Percentiles rank a stretch among this genome's conserved stretches.
phyloP scores from a whole-genome alignment of 108 stramenopile genomes.

The Nitzschia inconspicua region DNA sequence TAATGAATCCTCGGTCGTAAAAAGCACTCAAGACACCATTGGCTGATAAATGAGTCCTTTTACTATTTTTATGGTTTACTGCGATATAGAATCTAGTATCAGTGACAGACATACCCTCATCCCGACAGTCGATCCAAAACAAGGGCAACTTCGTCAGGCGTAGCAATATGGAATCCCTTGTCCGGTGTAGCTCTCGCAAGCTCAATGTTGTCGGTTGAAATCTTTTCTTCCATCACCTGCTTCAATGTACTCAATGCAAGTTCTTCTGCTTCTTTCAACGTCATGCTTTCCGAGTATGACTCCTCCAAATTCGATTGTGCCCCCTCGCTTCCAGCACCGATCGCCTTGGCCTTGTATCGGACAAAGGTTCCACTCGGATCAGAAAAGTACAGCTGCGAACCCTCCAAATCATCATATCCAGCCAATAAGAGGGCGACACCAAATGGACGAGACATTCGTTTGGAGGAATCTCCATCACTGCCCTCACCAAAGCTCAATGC shows the following conservation, averaged over 20 bases:
- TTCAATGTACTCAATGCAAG: conserved; percentile 91
- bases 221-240: conserved; percentile 99
- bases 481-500: conserved; percentile 98
- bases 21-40: too few relatives aligned
- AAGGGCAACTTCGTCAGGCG: conserved; percentile 78
- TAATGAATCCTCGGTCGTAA: too few relatives aligned
- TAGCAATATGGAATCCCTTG: conserved; percentile 87
- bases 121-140: conserved; percentile 72
- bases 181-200: conserved; percentile 90
- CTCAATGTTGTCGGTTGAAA: conserved; percentile 94
- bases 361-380: conserved; percentile 98
- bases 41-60: too few relatives aligned
- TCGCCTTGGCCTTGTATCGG: conserved; percentile 99
- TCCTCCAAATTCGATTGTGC: conserved; percentile 95
- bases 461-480: conserved; percentile 81
- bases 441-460: conserved; percentile 97
- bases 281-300: conserved; percentile 90
- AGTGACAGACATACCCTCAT: too few relatives aligned
- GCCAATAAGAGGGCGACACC: conserved; percentile 98
- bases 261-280: conserved; percentile 93
- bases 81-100: neutral
- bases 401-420: conserved; percentile 89
- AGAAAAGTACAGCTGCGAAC: conserved; percentile 96
- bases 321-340: conserved; percentile 96
- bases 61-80: neutral